Conservation (phyloP, 495 filamentous ascomycete species). For the Trichoderma virens region DNA sequence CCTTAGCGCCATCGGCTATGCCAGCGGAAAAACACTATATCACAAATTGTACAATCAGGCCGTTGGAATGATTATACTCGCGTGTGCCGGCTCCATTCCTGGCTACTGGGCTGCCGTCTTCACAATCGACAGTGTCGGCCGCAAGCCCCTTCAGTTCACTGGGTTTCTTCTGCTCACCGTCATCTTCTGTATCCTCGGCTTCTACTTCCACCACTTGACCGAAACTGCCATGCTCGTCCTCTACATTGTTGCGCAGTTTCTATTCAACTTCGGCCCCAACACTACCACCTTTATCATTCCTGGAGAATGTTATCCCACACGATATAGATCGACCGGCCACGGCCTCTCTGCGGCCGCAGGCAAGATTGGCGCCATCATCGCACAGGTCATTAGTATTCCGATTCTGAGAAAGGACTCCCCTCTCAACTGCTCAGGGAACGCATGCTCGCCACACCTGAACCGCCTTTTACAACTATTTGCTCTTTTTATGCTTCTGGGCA, state of each 20-base stretch:
- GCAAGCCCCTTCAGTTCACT: conserved; percentile 60
- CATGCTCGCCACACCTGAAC: conserved; percentile 58
- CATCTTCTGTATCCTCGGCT: conserved; percentile 59
- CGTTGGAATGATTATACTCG: conserved; percentile 66
- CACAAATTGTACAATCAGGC: conserved; percentile 59
- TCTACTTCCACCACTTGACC: conserved; percentile 43
- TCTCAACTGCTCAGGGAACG: conserved; percentile 32
- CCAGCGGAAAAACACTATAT: conserved; percentile 55
- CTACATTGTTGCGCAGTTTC: conserved; percentile 63
- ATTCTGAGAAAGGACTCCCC: conserved; percentile 35
- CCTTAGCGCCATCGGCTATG: conserved; percentile 56
- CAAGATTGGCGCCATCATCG: conserved; percentile 71
- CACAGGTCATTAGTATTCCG: conserved; percentile 46
- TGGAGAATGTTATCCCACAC: conserved; percentile 73
- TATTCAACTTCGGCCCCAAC: conserved; percentile 51
- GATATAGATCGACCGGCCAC: conserved; percentile 67
- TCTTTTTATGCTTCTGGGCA: conserved; percentile 65
- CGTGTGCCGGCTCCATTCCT: conserved; percentile 68
- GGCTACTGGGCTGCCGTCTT: conserved; percentile 73
- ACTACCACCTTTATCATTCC: conserved; percentile 76
- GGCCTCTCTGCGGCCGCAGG: conserved; percentile 69
- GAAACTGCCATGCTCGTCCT: conserved; percentile 44
- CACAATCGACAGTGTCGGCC: conserved; percentile 62
- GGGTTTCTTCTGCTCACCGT: conserved; percentile 59
- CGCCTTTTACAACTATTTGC: conserved; percentile 76